phyloP scores from a whole-genome alignment of 345 rosid species.

The Raphanus sativus region DNA sequence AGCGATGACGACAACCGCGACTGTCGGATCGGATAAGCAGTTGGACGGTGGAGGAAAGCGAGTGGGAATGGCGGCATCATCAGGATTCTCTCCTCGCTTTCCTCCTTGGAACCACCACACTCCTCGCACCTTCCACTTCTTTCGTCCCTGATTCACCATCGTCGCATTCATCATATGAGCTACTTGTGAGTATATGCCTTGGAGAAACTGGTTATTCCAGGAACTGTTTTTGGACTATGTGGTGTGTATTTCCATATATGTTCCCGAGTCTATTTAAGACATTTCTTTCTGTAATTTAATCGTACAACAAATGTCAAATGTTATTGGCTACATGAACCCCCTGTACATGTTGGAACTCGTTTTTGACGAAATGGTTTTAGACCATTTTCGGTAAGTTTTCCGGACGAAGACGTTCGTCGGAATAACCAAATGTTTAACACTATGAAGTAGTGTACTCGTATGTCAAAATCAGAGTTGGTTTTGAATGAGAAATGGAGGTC shows the following conservation, averaged over 20 bases:
- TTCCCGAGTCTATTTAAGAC: slow-evolving; percentile 1
- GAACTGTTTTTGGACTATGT: background rate
- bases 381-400: too few species aligned
- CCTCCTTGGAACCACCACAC: slow-evolving; percentile 63
- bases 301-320: slow-evolving; percentile 9
- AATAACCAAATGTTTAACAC: too few species aligned
- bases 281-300: background rate
- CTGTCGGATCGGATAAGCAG: slow-evolving; percentile 45
- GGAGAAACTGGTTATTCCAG: background rate
- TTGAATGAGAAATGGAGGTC: too few species aligned
- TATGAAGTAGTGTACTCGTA: too few species aligned
- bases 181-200: background rate
- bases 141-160: slow-evolving; percentile 10
- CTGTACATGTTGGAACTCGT: too few species aligned
- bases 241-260: background rate
- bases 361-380: too few species aligned
- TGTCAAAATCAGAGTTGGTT: too few species aligned
- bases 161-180: slow-evolving; percentile 8
- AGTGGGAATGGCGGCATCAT: slow-evolving; percentile 75
- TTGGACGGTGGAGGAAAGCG: slow-evolving; percentile 40
- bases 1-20: slow-evolving; percentile 25
- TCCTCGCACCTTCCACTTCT: slow-evolving; percentile 36
- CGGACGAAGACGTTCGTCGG: too few species aligned
- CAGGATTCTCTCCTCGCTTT: slow-evolving; percentile 90
- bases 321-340: background rate